phyloP scores from a whole-genome alignment of 495 filamentous ascomycete species.

The Neurospora sp. region DNA sequence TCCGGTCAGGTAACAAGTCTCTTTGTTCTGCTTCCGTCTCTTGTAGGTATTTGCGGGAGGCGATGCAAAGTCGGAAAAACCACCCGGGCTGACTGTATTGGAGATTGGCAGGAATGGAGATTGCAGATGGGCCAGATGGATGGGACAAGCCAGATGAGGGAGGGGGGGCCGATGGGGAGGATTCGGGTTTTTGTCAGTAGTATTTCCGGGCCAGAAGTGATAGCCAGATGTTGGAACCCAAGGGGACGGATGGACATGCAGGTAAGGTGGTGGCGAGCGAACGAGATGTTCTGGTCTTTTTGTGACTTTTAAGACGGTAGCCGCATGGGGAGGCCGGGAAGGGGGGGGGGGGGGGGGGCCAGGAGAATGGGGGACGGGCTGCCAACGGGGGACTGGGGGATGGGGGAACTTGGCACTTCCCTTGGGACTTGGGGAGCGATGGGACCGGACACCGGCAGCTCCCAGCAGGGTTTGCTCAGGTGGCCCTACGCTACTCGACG shows the following conservation, averaged over 20 bases:
- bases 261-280: slow-evolving; percentile 1
- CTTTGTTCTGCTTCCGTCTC: background rate
- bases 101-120: background rate
- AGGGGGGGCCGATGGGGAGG: background rate
- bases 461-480: background rate
- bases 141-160: background rate
- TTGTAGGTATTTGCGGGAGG: background rate
- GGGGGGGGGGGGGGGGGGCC: background rate
- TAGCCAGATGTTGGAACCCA: background rate
- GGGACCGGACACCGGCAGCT: background rate
- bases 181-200: background rate
- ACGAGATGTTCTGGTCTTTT: slow-evolving; percentile 2
- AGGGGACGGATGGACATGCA: background rate
- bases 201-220: background rate
- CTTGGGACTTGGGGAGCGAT: background rate
- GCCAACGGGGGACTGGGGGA: background rate
- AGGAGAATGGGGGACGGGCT: background rate
- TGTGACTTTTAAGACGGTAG: slow-evolving; percentile 5
- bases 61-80: background rate
- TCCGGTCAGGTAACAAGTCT: background rate
- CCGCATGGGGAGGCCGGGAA: background rate
- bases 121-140: background rate
- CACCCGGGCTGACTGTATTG: background rate
- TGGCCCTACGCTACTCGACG: background rate
- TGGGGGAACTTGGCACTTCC: background rate